These are phyloP conservation scores for Boletus insuetus DNA, from an alignment of 768 basidiomycete genomes.

Conservation along the genomic window DNA sequence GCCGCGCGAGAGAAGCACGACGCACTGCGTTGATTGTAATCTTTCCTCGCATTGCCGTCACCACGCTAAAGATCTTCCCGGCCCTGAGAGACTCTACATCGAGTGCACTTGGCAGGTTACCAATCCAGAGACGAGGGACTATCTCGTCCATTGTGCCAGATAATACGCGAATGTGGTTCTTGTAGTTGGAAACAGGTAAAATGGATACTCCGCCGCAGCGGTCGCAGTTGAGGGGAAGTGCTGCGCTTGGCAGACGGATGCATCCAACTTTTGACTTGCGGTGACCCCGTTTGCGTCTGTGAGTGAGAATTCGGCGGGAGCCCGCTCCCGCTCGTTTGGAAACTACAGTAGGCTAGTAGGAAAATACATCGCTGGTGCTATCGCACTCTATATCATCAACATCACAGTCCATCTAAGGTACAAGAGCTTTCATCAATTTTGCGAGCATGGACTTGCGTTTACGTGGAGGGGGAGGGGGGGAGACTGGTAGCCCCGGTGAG, in stretches of 20 bases:
- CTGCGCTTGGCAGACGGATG: not conserved
- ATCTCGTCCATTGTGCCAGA: slow-evolving; percentile 66
- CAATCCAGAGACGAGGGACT: slow-evolving; percentile 80
- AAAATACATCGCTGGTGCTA: too few species aligned
- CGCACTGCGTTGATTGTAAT: slow-evolving; percentile 62
- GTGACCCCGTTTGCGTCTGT: too few species aligned
- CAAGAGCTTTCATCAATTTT: slow-evolving; percentile 10
- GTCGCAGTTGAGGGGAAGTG: not conserved
- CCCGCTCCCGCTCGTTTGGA: not conserved
- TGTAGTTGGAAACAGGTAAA: not conserved
- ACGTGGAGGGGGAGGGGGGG: not conserved
- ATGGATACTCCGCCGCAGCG: not conserved
- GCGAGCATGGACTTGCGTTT: slow-evolving; percentile 17
- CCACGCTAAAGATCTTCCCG: slow-evolving; percentile 73
- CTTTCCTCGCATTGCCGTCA: slow-evolving; percentile 70
- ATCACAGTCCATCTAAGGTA: not conserved
- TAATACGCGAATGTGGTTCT: not conserved
- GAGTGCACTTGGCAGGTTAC: slow-evolving; percentile 69
- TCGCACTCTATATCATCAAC: not conserved
- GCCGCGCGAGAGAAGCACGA: not conserved
- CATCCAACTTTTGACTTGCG: not conserved
- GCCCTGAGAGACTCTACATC: slow-evolving; percentile 57
- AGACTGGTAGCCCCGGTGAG: not conserved
- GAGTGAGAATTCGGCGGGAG: not conserved
- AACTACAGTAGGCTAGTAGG: too few species aligned